These are phyloP conservation scores for Lachnellula hyalina DNA, from an alignment of 2,329 filamentous ascomycete genomes.

Conservation along the genomic window DNA sequence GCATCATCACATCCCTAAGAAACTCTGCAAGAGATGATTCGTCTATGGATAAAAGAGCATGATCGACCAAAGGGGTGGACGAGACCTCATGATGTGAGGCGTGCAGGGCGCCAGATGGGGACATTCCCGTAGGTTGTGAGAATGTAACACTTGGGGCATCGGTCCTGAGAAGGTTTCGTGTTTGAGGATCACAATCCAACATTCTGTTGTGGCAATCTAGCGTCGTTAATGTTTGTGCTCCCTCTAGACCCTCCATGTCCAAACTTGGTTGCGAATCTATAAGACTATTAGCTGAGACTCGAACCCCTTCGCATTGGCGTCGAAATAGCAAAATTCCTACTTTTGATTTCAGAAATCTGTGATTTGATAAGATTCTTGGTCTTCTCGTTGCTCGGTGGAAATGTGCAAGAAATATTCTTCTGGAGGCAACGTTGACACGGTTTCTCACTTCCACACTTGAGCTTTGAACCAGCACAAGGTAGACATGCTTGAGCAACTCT, in stretches of 20 bases:
- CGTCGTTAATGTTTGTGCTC: neutral
- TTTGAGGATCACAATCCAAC: neutral
- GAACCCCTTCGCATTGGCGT: neutral
- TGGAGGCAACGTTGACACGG: neutral
- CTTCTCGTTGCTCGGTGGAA: neutral
- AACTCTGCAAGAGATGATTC: conserved; percentile 13
- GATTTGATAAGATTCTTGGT: neutral
- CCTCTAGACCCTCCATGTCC: neutral
- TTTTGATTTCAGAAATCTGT: neutral
- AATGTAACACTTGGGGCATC: neutral
- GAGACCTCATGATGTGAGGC: neutral
- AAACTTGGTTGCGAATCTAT: neutral
- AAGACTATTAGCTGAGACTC: neutral
- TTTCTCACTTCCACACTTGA: neutral
- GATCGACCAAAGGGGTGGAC: neutral
- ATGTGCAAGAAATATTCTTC: neutral
- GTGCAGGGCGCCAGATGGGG: neutral
- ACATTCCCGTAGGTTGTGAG: neutral
- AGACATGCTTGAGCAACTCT: neutral
- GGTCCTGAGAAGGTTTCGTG: neutral
- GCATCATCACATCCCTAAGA: conserved; percentile 17
- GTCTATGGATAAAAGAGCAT: conserved; percentile 7
- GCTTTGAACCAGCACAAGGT: neutral
- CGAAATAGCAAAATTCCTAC: neutral
- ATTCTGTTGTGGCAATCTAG: neutral